These are phyloP conservation scores for Tylopilus vinaceipallidus DNA, from an alignment of 768 basidiomycete genomes.

Conservation along the genomic window DNA sequence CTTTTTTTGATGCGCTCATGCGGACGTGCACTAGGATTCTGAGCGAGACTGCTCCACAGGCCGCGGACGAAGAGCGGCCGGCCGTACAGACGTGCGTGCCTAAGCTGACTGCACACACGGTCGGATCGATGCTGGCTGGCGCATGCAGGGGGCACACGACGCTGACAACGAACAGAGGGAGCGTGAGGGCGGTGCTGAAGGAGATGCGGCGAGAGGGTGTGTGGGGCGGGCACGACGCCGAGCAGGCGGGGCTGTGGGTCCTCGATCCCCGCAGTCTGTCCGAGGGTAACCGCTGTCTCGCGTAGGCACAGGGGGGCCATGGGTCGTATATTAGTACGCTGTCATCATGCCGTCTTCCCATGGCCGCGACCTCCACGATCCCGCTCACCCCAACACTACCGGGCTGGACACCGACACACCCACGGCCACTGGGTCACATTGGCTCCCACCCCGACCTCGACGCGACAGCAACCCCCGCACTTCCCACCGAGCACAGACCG, in stretches of 20 bases:
- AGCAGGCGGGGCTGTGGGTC: slow-evolving; percentile 59
- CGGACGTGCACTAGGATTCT: slow-evolving; percentile 56
- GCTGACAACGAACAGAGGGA: slow-evolving; percentile 81
- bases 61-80: slow-evolving; percentile 28
- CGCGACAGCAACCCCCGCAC: slow-evolving; percentile 3
- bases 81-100: slow-evolving; percentile 54
- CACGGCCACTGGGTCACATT: slow-evolving; percentile 21
- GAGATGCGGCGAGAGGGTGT: slow-evolving; percentile 47
- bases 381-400: slow-evolving; percentile 16
- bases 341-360: no score
- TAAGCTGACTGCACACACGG: slow-evolving; percentile 73
- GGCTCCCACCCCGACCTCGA: slow-evolving; percentile 11
- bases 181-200: slow-evolving; percentile 70
- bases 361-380: slow-evolving; percentile 14
- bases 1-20: slow-evolving; percentile 49
- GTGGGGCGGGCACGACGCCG: slow-evolving; percentile 7
- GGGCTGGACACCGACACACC: slow-evolving; percentile 20
- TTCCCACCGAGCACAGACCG: slow-evolving; percentile 23
- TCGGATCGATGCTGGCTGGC: slow-evolving; percentile 70
- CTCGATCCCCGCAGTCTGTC: slow-evolving; percentile 68
- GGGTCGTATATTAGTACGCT: no score
- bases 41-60: slow-evolving; percentile 32
- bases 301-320: no score
- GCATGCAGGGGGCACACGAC: slow-evolving; percentile 75
- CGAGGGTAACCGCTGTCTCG: slow-evolving; percentile 8